These are phyloP conservation scores for Spiromastix sp. DNA, from an alignment of 2,329 filamentous ascomycete genomes.

Conservation along the genomic window DNA sequence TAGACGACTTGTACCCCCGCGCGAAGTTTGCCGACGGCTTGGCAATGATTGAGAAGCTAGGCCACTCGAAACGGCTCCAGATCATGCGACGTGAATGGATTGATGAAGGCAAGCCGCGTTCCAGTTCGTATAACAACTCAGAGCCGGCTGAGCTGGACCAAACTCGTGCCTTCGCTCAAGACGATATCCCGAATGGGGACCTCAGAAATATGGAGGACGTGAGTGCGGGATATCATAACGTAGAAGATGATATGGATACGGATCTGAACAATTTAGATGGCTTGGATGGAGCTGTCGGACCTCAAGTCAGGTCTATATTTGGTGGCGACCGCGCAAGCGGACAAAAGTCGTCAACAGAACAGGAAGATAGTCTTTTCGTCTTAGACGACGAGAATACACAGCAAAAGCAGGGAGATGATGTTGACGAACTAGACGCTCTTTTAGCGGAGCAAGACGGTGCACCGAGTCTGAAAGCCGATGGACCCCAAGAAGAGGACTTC, in stretches of 20 bases:
- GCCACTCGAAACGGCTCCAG: slow-evolving; percentile 71
- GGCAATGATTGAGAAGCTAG: slow-evolving; percentile 82
- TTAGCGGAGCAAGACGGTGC: slow-evolving; percentile 1
- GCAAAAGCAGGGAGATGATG: neutral
- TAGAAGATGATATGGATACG: neutral
- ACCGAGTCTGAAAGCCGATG: too few species aligned
- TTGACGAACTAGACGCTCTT: slow-evolving; percentile 4
- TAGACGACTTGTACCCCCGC: slow-evolving; percentile 90
- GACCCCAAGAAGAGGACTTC: too few species aligned
- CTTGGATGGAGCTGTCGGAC: neutral
- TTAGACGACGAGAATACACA: slow-evolving; percentile 14
- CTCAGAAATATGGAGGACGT: too few species aligned
- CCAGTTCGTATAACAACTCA: too few species aligned
- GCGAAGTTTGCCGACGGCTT: slow-evolving; percentile 88
- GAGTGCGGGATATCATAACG: too few species aligned
- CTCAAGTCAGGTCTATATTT: slow-evolving; percentile 7
- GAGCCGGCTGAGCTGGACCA: too few species aligned
- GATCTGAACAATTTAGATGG: neutral
- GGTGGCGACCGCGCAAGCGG: too few species aligned
- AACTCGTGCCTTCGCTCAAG: too few species aligned
- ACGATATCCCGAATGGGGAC: too few species aligned
- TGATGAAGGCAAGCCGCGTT: slow-evolving; percentile 48
- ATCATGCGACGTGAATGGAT: slow-evolving; percentile 74
- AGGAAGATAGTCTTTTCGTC: slow-evolving; percentile 19
- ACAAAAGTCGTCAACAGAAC: neutral